Percentiles rank a stretch among this genome's conserved stretches.
These are phyloP conservation scores for Amyloporia xantha DNA, from an alignment of 768 basidiomycete genomes.

Conservation along the genomic window DNA sequence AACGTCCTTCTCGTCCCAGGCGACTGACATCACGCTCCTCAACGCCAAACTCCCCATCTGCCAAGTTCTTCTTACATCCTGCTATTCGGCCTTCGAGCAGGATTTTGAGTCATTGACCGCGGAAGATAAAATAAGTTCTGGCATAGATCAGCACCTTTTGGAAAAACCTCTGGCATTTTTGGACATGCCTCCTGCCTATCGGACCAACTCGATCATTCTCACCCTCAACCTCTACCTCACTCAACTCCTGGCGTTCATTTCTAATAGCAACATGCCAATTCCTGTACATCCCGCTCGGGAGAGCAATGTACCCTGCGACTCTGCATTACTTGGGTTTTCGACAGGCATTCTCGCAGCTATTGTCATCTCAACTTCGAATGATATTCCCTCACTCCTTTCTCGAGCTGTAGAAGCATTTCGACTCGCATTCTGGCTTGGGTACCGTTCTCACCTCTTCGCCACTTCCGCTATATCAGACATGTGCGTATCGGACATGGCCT, in stretches of 20 bases:
- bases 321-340: constrained; percentile 12
- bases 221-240: constrained; percentile 12
- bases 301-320: not conserved
- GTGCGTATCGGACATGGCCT: not conserved
- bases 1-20: constrained; percentile 1
- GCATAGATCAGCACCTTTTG: not conserved
- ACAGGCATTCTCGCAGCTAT: constrained; percentile 14
- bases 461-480: not conserved
- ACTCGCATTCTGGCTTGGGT: constrained; percentile 14
- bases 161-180: constrained; percentile 5
- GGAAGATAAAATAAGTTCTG: not conserved
- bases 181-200: constrained; percentile 1
- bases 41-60: constrained; percentile 8
- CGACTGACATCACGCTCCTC: constrained; percentile 7
- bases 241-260: constrained; percentile 13
- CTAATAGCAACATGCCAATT: not conserved
- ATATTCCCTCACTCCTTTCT: constrained; percentile 4
- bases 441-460: constrained; percentile 8
- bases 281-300: not conserved
- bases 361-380: constrained; percentile 8
- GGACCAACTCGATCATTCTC: constrained; percentile 8
- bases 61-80: constrained; percentile 7
- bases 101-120: constrained; percentile 7
- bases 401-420: constrained; percentile 11
- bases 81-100: constrained; percentile 8